Conservation (phyloP, 441 rosid species). For the Hura crepitans region DNA sequence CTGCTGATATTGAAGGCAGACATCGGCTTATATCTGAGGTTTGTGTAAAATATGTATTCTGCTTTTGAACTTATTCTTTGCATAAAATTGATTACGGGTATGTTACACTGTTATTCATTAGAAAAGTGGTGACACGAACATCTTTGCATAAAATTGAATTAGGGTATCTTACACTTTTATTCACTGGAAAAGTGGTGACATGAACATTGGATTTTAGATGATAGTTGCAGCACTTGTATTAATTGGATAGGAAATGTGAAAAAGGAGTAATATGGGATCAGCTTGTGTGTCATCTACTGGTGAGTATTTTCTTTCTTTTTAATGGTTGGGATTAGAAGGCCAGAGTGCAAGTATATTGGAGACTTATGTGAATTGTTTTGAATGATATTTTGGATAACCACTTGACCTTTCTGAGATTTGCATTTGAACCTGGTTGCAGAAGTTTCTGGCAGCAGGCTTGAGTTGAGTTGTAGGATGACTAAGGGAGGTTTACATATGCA, state of each 20-base stretch:
- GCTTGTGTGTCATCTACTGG: background rate
- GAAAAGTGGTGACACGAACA: background rate
- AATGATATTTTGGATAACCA: background rate
- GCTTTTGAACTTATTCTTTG: slow-evolving; percentile 9
- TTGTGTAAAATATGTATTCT: slow-evolving; percentile 18
- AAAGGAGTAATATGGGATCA: background rate
- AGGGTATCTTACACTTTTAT: background rate
- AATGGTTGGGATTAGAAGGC: background rate
- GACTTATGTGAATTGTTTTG: background rate
- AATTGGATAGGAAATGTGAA: background rate
- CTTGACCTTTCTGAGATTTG: background rate
- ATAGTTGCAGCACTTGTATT: background rate
- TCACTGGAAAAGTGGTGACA: background rate
- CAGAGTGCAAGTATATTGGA: background rate
- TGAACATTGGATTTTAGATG: background rate
- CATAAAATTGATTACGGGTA: background rate
- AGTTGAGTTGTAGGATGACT: background rate
- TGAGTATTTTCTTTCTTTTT: background rate
- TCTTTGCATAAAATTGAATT: background rate
- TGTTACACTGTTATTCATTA: background rate
- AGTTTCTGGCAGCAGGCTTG: background rate
- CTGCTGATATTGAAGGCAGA: slow-evolving; percentile 66
- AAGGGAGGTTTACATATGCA: no score
- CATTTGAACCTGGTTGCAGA: background rate
- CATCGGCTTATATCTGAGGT: slow-evolving; percentile 76